Evolutionary conservation across 2,329 filamentous ascomycete species (phyloP), one percentile per base, ranked within the genome.

Genomic region (Tolypocladium inflatum): DNA sequence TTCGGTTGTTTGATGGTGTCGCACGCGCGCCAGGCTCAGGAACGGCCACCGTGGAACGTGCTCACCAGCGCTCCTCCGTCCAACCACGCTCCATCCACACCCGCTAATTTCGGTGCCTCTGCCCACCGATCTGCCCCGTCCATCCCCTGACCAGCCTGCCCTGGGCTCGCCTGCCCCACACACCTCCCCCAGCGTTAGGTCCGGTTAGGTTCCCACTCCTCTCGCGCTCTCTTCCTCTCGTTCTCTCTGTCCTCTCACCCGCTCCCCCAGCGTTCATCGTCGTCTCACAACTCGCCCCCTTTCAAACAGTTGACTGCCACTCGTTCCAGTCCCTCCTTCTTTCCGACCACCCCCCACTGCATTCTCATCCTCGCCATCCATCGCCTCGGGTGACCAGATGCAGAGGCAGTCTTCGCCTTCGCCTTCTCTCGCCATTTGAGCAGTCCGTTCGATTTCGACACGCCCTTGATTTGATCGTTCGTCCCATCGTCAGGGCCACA

Each of bases 321-420:
- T 74, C 71, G 71, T 74, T 75, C 71, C 71, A 74, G 72, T 74
- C 72, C 65, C 68, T 73, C 71, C 62, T 71, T 71, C 68, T 67
- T 21, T 61, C 61, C 64, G 61, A 64, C 64, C 63, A 63, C 65
- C 65, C 67, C 65, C 61, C 63, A 62, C 62, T 66, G 63, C 65
- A 61, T 65, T 63, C 53, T 52, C 23, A 42, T 19, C 53, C 26
- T 48, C 51, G 39, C 54, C 41, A 39, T 26, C 55, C 21, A 53
- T 48, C 53, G 33, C 55, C 21, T 52, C 55, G 41, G 43, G 41
- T 43, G 38, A 48, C 26, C 54, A 38, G 41, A 55, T 45, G 54
- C 54, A 15, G 54, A 30, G 33, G 41, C 39, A 33, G 52, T 13
- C n/a, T n/a, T 50, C 23, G 33, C 30, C n/a, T n/a, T 48, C 37